Percentiles rank a stretch among this genome's conserved stretches.
Conservation (phyloP, 179 eudicot genomes). For the Corrigiola litoralis region DNA sequence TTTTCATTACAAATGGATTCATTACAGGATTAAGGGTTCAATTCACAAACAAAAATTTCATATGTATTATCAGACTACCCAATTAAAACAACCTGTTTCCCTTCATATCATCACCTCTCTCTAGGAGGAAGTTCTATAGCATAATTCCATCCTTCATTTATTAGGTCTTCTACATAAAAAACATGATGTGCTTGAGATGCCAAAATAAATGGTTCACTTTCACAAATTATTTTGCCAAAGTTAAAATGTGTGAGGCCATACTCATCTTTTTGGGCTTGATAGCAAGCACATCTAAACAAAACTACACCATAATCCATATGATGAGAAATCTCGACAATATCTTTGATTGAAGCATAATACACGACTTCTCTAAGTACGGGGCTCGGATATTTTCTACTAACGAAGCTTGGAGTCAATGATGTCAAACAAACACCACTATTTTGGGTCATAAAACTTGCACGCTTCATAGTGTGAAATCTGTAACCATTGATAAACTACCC, state of each 20-base stretch:
- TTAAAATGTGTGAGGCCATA: not conserved
- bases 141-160: not conserved
- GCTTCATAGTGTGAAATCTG: not conserved
- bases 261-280: not conserved
- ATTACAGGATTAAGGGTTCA: too few relatives aligned
- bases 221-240: not conserved
- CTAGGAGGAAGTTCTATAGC: not conserved
- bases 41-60: too few relatives aligned
- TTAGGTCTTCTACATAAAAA: not conserved
- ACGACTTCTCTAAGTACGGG: not conserved
- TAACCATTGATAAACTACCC: constrained; percentile 5
- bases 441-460: not conserved
- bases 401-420: constrained; percentile 1
- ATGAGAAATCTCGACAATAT: constrained; percentile 3
- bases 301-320: not conserved
- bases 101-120: too few relatives aligned
- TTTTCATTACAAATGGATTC: too few relatives aligned
- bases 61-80: too few relatives aligned
- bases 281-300: constrained; percentile 8
- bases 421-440: constrained; percentile 3
- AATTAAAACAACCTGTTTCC: too few relatives aligned
- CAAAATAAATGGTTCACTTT: not conserved
- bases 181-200: too few relatives aligned
- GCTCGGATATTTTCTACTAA: constrained; percentile 1
- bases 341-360: constrained; percentile 3